phyloP scores from a whole-genome alignment of 2,329 filamentous ascomycete genomes.

The Colletotrichum lini region DNA sequence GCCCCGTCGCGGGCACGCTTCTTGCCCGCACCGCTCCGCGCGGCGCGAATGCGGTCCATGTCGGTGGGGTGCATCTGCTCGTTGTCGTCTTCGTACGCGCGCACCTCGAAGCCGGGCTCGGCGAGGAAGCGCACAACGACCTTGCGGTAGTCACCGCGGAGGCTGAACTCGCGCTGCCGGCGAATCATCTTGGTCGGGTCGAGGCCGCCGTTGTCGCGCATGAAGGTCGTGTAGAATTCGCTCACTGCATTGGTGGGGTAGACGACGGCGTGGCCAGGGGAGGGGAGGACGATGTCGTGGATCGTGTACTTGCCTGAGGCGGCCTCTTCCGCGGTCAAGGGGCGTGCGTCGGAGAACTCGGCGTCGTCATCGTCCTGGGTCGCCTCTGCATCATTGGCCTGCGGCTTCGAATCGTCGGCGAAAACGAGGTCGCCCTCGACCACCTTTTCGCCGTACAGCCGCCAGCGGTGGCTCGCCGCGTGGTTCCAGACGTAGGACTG shows the following conservation, averaged over 20 bases:
- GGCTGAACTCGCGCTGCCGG: constrained; percentile 86
- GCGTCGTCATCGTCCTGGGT: constrained; percentile 74
- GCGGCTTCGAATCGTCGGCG: constrained; percentile 49
- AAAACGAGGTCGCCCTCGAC: constrained; percentile 90
- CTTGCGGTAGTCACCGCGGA: constrained; percentile 91
- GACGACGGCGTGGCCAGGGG: constrained; percentile 90
- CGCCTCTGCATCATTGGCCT: constrained; percentile 56
- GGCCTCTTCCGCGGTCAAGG: constrained; percentile 83
- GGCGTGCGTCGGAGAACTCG: constrained; percentile 72
- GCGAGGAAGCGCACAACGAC: constrained; percentile 78
- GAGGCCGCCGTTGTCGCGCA: constrained; percentile 84
- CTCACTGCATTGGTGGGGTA: constrained; percentile 90
- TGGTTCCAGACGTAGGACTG: constrained; percentile 96
- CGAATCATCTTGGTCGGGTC: constrained; percentile 91
- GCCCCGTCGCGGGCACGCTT: constrained; percentile 40
- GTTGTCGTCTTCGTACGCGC: constrained; percentile 76
- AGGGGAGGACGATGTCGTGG: constrained; percentile 90
- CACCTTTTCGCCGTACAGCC: constrained; percentile 79
- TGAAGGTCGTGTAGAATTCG: constrained; percentile 88
- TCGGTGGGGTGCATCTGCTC: constrained; percentile 94
- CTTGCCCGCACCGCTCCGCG: constrained; percentile 49
- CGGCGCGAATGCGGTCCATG: constrained; percentile 74
- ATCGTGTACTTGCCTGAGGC: constrained; percentile 82
- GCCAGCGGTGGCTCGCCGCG: constrained; percentile 85
- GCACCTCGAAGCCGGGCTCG: constrained; percentile 77